A percentile compares a stretch with the other conserved stretches of the same genome.
Conservation (phyloP, 129 eudicot species). For the Calendula officinalis region DNA sequence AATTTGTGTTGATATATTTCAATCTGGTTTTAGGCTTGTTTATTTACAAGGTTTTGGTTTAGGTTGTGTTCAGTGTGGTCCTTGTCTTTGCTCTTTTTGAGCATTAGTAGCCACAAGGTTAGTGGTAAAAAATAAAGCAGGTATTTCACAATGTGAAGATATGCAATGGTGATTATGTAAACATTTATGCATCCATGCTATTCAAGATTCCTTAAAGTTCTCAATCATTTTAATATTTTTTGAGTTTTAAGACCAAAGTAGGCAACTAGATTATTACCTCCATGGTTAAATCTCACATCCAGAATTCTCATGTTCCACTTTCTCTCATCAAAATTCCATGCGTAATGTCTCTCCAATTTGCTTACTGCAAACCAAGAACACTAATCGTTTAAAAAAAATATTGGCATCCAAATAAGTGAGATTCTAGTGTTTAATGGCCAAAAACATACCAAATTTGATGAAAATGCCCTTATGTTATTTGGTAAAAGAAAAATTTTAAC, state of each 20-base stretch:
- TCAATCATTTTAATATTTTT: neutral
- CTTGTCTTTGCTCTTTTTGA: neutral
- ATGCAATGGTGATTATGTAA: neutral
- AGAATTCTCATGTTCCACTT: neutral
- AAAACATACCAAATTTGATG: neutral
- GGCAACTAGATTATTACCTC: slow-evolving; percentile 19
- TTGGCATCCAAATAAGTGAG: neutral
- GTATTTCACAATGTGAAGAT: slow-evolving; percentile 3
- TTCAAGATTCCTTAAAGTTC: slow-evolving; percentile 15
- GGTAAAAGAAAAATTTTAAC: neutral
- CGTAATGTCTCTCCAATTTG: slow-evolving; percentile 10
- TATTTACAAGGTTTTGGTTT: too few species aligned
- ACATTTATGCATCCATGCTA: slow-evolving; percentile 9
- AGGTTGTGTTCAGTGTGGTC: neutral
- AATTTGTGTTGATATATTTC: too few species aligned
- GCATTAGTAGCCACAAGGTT: slow-evolving; percentile 5
- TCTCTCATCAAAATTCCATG: slow-evolving; percentile 13
- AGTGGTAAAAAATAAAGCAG: neutral
- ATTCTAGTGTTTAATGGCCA: neutral
- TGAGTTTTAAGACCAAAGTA: neutral
- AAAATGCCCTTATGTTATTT: too few species aligned
- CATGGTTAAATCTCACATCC: slow-evolving; percentile 16
- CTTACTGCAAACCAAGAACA: slow-evolving; percentile 25
- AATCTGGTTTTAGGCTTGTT: too few species aligned
- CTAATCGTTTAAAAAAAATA: neutral